Evolutionary conservation across 805 yeast species (phyloP), one percentile per base, ranked within the genome.

Genomic region (Ogataea pini): DNA sequence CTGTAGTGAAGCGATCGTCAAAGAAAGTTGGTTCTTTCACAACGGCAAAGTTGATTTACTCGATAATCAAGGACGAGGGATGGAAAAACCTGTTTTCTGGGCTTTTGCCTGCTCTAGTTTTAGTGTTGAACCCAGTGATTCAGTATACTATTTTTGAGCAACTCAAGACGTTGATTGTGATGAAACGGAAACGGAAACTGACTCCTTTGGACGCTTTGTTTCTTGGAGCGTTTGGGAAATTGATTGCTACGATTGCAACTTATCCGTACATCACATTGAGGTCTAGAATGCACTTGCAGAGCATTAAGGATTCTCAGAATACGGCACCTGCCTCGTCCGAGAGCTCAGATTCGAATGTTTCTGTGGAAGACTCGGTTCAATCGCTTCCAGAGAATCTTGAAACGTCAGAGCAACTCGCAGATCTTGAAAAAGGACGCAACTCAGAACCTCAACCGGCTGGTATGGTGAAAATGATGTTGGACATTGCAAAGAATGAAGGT

Each of bases 131-230:
- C 67, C 97, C 98, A 34, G 85, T 91, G 51, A 83, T 91, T 55
- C 97, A 91, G 68, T 91, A 90, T 72, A 88, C 97, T 42, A 80
- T 89, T 39, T 91, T 86, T 66, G 98, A 91, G 70, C 96, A 90
- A 68, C 67, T 88, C 59, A 84, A 85, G 62, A 88, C 86, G 57
- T 57, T 76, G 16, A 74, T 90, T 14, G 73, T 82, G 46, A 80
- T 76, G 48, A 72, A 69, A 33, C 63, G 59, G 22, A 77, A 80
- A 36, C 80, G 83, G 44, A 69, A 72, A n/a, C 69, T 86, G 51
- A 78, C 86, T 5, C 81, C 96, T 3, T 56, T 76, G 27, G 89
- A 89, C 68, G 96, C 96, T 4, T 87, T 91, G 61, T 68, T 86
- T 54, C 73, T 90, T 50, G 98, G 98, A 20, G 96, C 97, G 1